Conservation (phyloP, 2,329 filamentous ascomycete species). For the Verticillium nonalfalfae region DNA sequence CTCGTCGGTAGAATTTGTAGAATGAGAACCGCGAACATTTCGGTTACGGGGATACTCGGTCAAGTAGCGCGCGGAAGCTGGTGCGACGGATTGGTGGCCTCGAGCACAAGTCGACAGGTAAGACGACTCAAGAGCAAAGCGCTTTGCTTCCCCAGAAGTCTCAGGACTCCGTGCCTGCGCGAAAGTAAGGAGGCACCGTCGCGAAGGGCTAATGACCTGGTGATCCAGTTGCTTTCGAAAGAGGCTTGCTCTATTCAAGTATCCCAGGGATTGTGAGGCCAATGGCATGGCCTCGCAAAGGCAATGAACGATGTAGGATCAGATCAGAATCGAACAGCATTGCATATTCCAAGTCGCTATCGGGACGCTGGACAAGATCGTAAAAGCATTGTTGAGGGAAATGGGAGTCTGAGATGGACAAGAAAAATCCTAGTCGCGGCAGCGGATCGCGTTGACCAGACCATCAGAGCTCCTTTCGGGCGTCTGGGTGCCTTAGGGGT, state of each 20-base stretch:
- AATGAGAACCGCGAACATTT: neutral
- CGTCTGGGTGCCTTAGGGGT: too few relatives aligned
- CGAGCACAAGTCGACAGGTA: neutral
- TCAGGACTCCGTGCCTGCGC: neutral
- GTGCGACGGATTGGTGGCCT: neutral
- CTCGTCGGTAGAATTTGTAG: neutral
- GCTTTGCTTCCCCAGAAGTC: neutral
- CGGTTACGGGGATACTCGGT: neutral
- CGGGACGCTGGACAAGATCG: neutral
- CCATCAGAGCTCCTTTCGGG: neutral
- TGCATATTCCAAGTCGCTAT: neutral
- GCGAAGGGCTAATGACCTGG: conserved; percentile 1
- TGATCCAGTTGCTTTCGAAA: conserved; percentile 4
- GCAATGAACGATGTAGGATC: neutral
- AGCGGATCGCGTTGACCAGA: neutral
- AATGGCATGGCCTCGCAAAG: conserved; percentile 11
- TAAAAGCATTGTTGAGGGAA: neutral
- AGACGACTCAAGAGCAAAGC: neutral
- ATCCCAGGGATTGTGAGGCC: conserved; percentile 12
- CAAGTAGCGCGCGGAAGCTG: neutral
- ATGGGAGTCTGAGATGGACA: neutral
- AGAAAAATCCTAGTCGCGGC: neutral
- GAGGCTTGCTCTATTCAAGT: conserved; percentile 16
- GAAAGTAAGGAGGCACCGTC: neutral
- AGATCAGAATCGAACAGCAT: neutral